Percentiles rank a stretch among this genome's conserved stretches.
These are phyloP conservation scores for Plantago coronopus DNA, from an alignment of 305 asterid species.

Conservation along the genomic window DNA sequence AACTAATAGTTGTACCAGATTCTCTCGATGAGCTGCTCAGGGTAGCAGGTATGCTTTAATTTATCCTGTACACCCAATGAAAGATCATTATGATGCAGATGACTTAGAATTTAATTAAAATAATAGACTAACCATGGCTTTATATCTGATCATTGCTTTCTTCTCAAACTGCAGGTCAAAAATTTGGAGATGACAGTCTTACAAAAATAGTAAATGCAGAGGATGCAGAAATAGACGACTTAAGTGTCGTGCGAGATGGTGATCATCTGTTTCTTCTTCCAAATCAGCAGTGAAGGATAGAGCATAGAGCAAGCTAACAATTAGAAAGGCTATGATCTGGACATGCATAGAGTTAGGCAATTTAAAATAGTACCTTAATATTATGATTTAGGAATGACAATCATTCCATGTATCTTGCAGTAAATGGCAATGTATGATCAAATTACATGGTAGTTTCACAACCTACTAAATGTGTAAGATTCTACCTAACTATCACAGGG, in stretches of 20 bases:
- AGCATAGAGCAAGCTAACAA: slow-evolving; percentile 34
- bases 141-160: slow-evolving; percentile 23
- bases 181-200: slow-evolving; percentile 55
- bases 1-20: slow-evolving; percentile 73
- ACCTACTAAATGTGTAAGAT: slow-evolving; percentile 15
- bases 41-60: slow-evolving; percentile 50
- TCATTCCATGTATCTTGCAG: slow-evolving; percentile 19
- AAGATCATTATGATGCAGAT: neutral
- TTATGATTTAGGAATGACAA: slow-evolving; percentile 18
- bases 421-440: slow-evolving; percentile 18
- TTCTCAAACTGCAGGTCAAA: slow-evolving; percentile 62
- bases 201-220: slow-evolving; percentile 56
- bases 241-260: slow-evolving; percentile 66
- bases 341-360: slow-evolving; percentile 25
- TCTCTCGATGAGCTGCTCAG: slow-evolving; percentile 56
- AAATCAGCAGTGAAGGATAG: slow-evolving; percentile 25
- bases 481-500: slow-evolving; percentile 27
- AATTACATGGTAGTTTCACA: slow-evolving; percentile 1
- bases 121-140: slow-evolving; percentile 11
- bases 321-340: neutral
- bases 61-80: neutral
- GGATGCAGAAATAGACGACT: slow-evolving; percentile 77
- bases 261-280: slow-evolving; percentile 69
- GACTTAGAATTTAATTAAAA: neutral
- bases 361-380: slow-evolving; percentile 19